Evolutionary conservation across 805 yeast genomes (phyloP).

Genomic region (Ogataea corticis): DNA sequence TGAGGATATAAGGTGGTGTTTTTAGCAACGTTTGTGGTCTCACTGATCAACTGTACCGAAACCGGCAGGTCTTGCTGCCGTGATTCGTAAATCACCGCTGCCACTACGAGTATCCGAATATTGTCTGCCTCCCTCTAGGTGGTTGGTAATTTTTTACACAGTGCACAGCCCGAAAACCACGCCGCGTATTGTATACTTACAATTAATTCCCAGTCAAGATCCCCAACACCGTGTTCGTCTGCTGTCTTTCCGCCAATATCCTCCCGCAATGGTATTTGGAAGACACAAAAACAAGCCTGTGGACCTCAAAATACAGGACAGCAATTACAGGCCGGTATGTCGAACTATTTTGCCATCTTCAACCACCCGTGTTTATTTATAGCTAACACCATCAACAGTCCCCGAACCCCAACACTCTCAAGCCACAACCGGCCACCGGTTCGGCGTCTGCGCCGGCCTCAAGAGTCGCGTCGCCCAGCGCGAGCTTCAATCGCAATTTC

Average conservation of each 20-base stretch:
- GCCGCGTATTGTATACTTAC: too few species aligned
- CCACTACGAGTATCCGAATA: too few species aligned
- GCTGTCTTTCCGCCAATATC: neutral
- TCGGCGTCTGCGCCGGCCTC: conserved; percentile 12
- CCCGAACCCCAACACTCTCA: conserved; percentile 23
- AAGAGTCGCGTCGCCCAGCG: conserved; percentile 12
- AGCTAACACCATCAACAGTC: conserved; percentile 9
- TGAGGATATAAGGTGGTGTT: conserved; percentile 14
- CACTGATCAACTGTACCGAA: too few species aligned
- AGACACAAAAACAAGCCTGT: conserved; percentile 21
- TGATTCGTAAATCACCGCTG: too few species aligned
- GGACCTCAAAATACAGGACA: conserved; percentile 21
- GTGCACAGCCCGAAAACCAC: conserved; percentile 1
- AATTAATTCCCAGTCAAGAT: too few species aligned
- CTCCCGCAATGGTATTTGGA: conserved; percentile 21
- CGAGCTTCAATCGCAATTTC: conserved; percentile 13
- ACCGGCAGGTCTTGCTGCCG: too few species aligned
- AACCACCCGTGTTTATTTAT: neutral
- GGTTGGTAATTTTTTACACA: too few species aligned
- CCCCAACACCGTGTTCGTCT: too few species aligned
- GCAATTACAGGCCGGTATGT: conserved; percentile 25
- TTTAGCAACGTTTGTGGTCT: conserved; percentile 2
- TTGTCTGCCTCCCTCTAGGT: too few species aligned
- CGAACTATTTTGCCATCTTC: neutral
- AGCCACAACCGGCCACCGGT: conserved; percentile 24